Base-by-base conservation (phyloP, 176 grass and related monocot species). In the Lolium multiflorum region DNA sequence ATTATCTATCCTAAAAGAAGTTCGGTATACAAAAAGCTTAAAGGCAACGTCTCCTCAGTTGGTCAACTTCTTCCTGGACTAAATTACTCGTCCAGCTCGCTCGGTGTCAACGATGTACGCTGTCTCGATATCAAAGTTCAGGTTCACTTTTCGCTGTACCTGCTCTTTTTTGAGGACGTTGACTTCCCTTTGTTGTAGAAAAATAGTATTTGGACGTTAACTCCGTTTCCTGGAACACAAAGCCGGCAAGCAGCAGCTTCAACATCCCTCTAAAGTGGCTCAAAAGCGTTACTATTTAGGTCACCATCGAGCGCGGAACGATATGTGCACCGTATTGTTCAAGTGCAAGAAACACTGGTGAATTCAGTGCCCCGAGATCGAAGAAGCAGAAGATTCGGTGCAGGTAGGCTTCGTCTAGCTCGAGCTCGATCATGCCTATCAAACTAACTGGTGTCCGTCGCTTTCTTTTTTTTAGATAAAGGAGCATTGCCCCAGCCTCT, bases 21-120 rank as follows among this genome's bases (percentile, higher is more conserved):
- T 11, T 4, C 2, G 15, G 10, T 64, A 9, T 63, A 2, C 3
- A 15, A 14, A 26, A 64, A 28, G 4, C 20, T 61, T 85, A 81
- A 37, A 69, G 15, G 75, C 18, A 9, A 1, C 26, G 44, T 79
- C 22, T 63, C 74, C 57, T 75, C 68, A 15, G 43, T 71, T 78
- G 12, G 79, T 86, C 73, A 86, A 86, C 84, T 71, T 21, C n/a
- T 63, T 37, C 12, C 16, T 31, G 14, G 17, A 78, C 44, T 47
- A 86, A 82, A 77, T 0, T 26, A 24, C 38, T 18, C 8, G 5
- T 15, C 3, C 10, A 82, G 64, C 54, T 47, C 28, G 39, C 28
- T 14, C 0, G 11, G 74, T 78, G 84, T 87, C 84, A 83, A 58
- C 38, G 37, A 21, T 69, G 22, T 87, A 48, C 79, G 13, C 80